Conservation (phyloP, 352 stramenopile species). For the Globisporangium splendens region DNA sequence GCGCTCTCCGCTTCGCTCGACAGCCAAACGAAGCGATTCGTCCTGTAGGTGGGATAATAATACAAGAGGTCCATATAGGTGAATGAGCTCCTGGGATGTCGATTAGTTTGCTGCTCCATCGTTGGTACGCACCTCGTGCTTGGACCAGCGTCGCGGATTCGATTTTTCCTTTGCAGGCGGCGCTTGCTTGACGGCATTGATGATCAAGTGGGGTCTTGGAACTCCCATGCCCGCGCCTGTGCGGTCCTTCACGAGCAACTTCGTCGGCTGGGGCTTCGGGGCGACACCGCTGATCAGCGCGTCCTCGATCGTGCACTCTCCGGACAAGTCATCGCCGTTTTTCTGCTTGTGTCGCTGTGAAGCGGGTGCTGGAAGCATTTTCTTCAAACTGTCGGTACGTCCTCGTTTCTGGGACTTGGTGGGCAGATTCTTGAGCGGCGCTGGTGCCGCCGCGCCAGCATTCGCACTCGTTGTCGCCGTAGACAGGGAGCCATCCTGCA, state of each 20-base stretch:
- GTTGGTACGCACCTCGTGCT: constrained; percentile 40
- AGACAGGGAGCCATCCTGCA: constrained; percentile 13
- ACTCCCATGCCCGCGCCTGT: constrained; percentile 71
- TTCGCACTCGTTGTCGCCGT: not conserved
- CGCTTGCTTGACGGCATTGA: constrained; percentile 72
- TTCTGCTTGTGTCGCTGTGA: constrained; percentile 68
- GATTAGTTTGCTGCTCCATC: too few species aligned
- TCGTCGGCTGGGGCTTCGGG: constrained; percentile 26
- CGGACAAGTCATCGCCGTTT: constrained; percentile 10
- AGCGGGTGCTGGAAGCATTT: constrained; percentile 56
- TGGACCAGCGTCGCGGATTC: constrained; percentile 80
- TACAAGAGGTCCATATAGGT: not conserved
- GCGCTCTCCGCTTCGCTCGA: constrained; percentile 82
- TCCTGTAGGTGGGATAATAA: constrained; percentile 34
- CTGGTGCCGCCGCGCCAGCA: not conserved
- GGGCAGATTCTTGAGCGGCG: constrained; percentile 11
- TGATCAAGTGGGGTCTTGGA: constrained; percentile 63
- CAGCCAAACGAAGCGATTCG: constrained; percentile 75
- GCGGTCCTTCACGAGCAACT: constrained; percentile 76
- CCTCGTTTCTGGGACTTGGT: constrained; percentile 77
- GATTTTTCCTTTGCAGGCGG: constrained; percentile 83
- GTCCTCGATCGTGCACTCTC: constrained; percentile 2
- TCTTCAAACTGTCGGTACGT: constrained; percentile 84
- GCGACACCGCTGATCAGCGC: not conserved
- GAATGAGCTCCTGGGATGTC: too few species aligned